These are phyloP conservation scores for Periconia digitata DNA, from an alignment of 2,329 filamentous ascomycete genomes.

Conservation along the genomic window DNA sequence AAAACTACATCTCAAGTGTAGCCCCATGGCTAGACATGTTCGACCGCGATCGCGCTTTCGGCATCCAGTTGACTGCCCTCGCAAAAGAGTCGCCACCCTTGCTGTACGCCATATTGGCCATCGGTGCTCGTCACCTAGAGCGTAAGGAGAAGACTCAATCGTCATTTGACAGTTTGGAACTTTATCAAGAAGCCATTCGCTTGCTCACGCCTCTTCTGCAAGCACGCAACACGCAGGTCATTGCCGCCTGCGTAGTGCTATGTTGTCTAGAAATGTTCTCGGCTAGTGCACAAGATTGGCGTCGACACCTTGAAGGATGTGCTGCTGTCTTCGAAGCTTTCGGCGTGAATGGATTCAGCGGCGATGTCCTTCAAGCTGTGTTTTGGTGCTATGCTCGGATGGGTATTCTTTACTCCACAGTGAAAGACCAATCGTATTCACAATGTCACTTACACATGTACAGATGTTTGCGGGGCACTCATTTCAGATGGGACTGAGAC, in stretches of 20 bases:
- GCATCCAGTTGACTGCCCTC: conserved; percentile 51
- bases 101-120: conserved; percentile 53
- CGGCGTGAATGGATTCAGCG: conserved; percentile 55
- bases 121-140: conserved; percentile 56
- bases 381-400: conserved; percentile 60
- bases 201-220: conserved; percentile 52
- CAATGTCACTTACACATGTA: neutral
- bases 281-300: conserved; percentile 48
- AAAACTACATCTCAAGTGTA: conserved; percentile 32
- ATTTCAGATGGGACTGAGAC: conserved; percentile 51
- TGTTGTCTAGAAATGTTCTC: conserved; percentile 57
- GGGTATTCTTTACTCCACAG: conserved; percentile 32
- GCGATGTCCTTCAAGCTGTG: conserved; percentile 53
- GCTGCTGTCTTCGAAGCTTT: conserved; percentile 54
- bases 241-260: conserved; percentile 57
- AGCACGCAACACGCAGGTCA: conserved; percentile 52
- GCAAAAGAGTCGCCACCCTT: conserved; percentile 49
- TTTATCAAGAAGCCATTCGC: conserved; percentile 57
- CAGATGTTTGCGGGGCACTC: conserved; percentile 55
- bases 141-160: conserved; percentile 45
- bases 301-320: conserved; percentile 56
- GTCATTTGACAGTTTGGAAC: conserved; percentile 48
- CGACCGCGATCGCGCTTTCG: conserved; percentile 53
- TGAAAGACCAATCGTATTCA: too few relatives aligned
- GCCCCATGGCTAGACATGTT: conserved; percentile 54